Percentiles rank a stretch among this genome's conserved stretches.
phyloP scores from a whole-genome alignment of 2,329 filamentous ascomycete genomes.

The Apiospora phragmitis region DNA sequence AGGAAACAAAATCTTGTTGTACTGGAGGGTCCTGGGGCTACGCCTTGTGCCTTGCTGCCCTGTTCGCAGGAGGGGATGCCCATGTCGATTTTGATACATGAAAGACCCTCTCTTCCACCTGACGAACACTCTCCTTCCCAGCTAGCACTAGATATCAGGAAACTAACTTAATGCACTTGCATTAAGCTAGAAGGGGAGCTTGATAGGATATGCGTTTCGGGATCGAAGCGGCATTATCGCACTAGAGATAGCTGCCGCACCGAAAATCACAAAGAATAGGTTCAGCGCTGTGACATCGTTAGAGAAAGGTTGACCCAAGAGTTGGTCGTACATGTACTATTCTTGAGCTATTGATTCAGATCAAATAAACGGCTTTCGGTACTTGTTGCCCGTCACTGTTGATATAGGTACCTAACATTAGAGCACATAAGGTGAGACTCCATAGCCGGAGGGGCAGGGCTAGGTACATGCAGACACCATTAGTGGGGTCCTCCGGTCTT shows the following conservation, averaged over 20 bases:
- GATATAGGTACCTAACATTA: background rate
- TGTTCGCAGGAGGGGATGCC: background rate
- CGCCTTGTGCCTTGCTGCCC: background rate
- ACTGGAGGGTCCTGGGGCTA: background rate
- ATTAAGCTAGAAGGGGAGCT: background rate
- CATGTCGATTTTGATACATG: slow-evolving; percentile 4
- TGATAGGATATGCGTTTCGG: background rate
- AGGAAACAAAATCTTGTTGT: background rate
- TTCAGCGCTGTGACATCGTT: background rate
- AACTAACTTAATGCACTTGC: background rate
- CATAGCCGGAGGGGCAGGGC: background rate
- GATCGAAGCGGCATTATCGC: background rate
- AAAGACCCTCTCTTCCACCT: background rate
- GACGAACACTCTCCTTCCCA: background rate
- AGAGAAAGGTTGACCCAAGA: background rate
- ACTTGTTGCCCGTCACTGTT: background rate
- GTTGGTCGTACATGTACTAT: background rate
- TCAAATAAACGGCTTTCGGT: background rate
- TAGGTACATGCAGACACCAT: background rate
- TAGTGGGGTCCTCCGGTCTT: background rate
- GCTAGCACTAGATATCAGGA: background rate
- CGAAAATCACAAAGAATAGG: background rate
- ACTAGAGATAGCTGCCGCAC: background rate
- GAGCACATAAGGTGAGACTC: background rate
- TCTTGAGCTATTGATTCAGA: background rate